These are phyloP conservation scores for Metschnikowia matae DNA, from an alignment of 805 yeast genomes.

Conservation along the genomic window DNA sequence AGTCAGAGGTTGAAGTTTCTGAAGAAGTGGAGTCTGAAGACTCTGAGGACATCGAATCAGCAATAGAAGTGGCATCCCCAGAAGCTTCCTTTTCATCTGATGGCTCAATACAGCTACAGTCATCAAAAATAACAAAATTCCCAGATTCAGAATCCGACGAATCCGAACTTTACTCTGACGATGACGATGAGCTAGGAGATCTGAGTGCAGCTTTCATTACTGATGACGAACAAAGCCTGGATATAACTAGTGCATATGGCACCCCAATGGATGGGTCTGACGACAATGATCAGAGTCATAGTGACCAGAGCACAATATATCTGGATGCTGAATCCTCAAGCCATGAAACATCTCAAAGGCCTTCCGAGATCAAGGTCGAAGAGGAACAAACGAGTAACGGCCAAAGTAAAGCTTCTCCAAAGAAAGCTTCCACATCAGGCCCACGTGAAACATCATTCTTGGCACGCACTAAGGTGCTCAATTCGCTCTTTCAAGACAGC, in stretches of 20 bases:
- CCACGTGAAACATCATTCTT: background rate
- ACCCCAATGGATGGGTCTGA: background rate
- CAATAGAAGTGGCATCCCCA: background rate
- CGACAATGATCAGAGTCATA: background rate
- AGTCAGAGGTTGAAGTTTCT: background rate
- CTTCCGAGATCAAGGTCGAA: background rate
- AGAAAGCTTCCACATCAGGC: background rate
- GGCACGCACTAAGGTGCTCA: background rate
- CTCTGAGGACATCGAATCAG: background rate
- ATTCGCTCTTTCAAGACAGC: background rate
- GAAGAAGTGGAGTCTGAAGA: background rate
- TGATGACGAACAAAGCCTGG: background rate
- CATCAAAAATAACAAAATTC: too few relatives aligned
- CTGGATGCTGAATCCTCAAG: background rate
- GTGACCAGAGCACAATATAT: background rate
- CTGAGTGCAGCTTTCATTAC: background rate
- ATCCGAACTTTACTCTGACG: too few relatives aligned
- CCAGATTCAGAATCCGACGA: too few relatives aligned
- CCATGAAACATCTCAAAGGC: background rate
- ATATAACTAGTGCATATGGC: background rate
- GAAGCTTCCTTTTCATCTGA: too few relatives aligned
- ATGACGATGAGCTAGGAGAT: too few relatives aligned
- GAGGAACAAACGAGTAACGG: background rate
- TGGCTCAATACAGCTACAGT: too few relatives aligned
- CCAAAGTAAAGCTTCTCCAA: background rate